These are phyloP conservation scores for peach (Prunus persica) DNA, from an alignment of 306 rosid species.

Conservation along the genomic window DNA sequence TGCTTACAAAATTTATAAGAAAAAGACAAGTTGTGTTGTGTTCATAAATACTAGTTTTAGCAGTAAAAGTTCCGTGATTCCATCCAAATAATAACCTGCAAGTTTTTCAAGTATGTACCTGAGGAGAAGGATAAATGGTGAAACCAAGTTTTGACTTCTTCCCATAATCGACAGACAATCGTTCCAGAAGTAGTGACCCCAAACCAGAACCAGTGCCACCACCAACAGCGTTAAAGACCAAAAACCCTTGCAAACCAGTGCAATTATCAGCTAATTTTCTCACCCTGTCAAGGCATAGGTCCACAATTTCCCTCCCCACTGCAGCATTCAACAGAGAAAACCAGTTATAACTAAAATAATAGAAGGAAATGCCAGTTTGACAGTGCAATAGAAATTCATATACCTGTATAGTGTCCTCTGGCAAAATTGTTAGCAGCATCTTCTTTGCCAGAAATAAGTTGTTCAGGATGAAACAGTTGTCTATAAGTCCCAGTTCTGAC, in stretches of 20 bases:
- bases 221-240: slow-evolving; percentile 76
- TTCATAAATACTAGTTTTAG: background rate
- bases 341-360: background rate
- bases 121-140: slow-evolving; percentile 77
- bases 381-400: slow-evolving; percentile 11
- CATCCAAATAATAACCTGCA: background rate
- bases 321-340: slow-evolving; percentile 31
- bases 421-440: slow-evolving; percentile 82
- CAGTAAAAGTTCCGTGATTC: background rate
- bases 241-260: slow-evolving; percentile 76
- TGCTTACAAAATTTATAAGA: background rate
- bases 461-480: slow-evolving; percentile 73
- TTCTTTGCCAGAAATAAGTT: slow-evolving; percentile 72
- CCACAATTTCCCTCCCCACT: slow-evolving; percentile 72
- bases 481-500: slow-evolving; percentile 53
- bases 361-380: background rate
- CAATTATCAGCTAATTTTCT: slow-evolving; percentile 70
- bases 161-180: slow-evolving; percentile 66
- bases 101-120: slow-evolving; percentile 33
- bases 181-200: slow-evolving; percentile 68
- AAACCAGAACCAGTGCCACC: slow-evolving; percentile 87
- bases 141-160: slow-evolving; percentile 76
- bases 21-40: background rate
- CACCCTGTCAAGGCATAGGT: slow-evolving; percentile 57
- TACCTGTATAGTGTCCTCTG: slow-evolving; percentile 73